Evolutionary conservation across 2,329 filamentous ascomycete species (phyloP).

Genomic region (Nemania serpens): DNA sequence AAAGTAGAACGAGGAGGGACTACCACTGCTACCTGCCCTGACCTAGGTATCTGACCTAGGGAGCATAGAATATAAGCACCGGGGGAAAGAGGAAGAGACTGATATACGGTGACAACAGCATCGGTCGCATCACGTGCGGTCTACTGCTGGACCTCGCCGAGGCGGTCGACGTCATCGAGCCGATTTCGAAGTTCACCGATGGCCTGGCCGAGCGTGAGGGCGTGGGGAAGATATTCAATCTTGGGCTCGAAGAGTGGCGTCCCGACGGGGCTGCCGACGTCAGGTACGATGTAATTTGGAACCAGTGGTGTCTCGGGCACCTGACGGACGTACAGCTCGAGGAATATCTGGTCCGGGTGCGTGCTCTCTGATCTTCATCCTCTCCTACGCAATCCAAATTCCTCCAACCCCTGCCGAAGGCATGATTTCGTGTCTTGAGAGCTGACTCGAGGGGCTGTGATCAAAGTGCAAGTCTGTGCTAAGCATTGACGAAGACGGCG

Average conservation of each 20-base stretch:
- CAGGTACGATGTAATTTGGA: constrained; percentile 82
- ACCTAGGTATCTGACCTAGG: too few species aligned
- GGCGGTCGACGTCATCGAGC: constrained; percentile 82
- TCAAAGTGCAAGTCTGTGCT: constrained; percentile 53
- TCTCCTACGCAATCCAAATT: too few species aligned
- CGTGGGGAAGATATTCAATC: constrained; percentile 67
- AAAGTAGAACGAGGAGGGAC: too few species aligned
- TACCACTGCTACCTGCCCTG: too few species aligned
- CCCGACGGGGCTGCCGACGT: constrained; percentile 46
- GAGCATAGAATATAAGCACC: too few species aligned
- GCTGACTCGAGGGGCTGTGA: constrained; percentile 1
- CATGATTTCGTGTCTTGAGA: too few species aligned
- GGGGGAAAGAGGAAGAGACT: constrained; percentile 3
- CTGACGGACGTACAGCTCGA: constrained; percentile 75
- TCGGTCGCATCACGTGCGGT: constrained; percentile 80
- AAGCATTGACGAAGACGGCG: constrained; percentile 38
- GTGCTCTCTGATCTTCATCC: not conserved
- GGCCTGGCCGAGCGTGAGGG: constrained; percentile 62
- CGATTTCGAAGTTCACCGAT: constrained; percentile 78
- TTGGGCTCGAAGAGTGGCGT: constrained; percentile 75
- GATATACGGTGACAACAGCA: constrained; percentile 53
- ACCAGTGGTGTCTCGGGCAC: constrained; percentile 88
- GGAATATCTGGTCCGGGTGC: constrained; percentile 60
- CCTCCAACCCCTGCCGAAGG: constrained; percentile 1
- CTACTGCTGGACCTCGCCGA: constrained; percentile 73